Evolutionary conservation across 108 stramenopile genomes (phyloP), one percentile per base, ranked within the genome.

Genomic region (Cyclostephanos tholiformis): DNA sequence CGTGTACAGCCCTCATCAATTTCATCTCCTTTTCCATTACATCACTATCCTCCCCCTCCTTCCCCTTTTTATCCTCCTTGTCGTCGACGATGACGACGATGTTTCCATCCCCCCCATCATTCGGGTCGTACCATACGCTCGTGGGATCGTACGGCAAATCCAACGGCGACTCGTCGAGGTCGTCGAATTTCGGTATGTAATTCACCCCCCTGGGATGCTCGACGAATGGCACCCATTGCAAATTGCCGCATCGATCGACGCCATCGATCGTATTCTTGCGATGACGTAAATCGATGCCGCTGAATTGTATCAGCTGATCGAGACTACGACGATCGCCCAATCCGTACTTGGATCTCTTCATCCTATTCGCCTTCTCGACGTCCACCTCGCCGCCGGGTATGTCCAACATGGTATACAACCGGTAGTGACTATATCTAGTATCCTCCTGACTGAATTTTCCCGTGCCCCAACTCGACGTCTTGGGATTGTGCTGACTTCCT

Each of bases 231-330:
- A 91, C 89, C 94, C 94, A 95, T 20, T 85, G 65, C 22, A 92
- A n/a, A 65, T 95, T 95, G 11, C 94, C 92, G 71, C 92, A 93
- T 59, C 82, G 66, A 51, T 95, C 90, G 41, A 75, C 66, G 43
- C 77, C 83, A 35, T 79, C 83, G 36, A 84, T 78, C 23, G 75
- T 73, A 74, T 89, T 79, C 57, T 69, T 77, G 63, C 73, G 69
- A n/a, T 86, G 41, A 46, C 56, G 43, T 1, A 86, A 48, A 64
- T 92, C 81, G 43, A 96, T 83, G 36, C 94, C 95, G 20, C 89
- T 87, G 66, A 96, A 97, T 51, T 84, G 69, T 14, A 84, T 80
- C 44, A 88, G 77, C 60, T 96, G 82, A 65, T 91, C 85, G 59
- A 96, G 59, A 12, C 87, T 87, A 29, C 96, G 67, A 56, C 75